These are phyloP conservation scores for Acanthamoeba lenticulata DNA, from an alignment of 208 protist species.

Conservation along the genomic window DNA sequence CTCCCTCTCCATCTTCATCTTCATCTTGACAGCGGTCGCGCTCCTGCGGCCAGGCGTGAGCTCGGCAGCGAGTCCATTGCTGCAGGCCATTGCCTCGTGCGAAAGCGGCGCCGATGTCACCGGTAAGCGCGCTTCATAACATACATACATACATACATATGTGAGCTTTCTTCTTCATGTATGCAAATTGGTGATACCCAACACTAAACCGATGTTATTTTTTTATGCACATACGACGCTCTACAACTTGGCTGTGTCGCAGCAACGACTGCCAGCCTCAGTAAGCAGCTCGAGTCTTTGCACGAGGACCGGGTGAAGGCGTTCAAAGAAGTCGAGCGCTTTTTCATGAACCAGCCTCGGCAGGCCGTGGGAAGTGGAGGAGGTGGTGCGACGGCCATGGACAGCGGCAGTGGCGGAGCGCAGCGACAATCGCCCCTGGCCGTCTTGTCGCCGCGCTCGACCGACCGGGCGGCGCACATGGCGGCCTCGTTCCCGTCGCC, in stretches of 20 bases:
- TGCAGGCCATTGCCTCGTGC: not conserved
- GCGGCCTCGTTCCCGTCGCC: not conserved
- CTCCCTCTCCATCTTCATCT: not conserved
- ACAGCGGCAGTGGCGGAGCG: not conserved
- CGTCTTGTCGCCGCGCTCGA: not conserved
- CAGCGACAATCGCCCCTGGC: not conserved
- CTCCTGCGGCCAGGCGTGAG: not conserved
- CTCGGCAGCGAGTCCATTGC: not conserved
- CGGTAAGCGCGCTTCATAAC: too few relatives aligned
- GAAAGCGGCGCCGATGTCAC: not conserved
- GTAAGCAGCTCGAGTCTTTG: not conserved
- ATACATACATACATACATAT: too few relatives aligned
- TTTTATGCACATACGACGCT: too few relatives aligned
- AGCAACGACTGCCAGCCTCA: not conserved
- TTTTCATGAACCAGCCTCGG: not conserved
- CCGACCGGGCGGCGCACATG: not conserved
- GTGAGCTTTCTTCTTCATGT: too few relatives aligned
- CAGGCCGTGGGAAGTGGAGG: too few relatives aligned
- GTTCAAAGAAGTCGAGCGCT: not conserved
- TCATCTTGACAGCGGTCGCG: not conserved
- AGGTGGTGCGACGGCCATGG: too few relatives aligned
- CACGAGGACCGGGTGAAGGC: not conserved
- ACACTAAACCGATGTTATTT: too few relatives aligned
- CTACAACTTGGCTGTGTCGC: not conserved
- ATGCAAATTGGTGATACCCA: too few relatives aligned